Conservation (phyloP, 352 stramenopile genomes). For the Pythium aristosporum region DNA sequence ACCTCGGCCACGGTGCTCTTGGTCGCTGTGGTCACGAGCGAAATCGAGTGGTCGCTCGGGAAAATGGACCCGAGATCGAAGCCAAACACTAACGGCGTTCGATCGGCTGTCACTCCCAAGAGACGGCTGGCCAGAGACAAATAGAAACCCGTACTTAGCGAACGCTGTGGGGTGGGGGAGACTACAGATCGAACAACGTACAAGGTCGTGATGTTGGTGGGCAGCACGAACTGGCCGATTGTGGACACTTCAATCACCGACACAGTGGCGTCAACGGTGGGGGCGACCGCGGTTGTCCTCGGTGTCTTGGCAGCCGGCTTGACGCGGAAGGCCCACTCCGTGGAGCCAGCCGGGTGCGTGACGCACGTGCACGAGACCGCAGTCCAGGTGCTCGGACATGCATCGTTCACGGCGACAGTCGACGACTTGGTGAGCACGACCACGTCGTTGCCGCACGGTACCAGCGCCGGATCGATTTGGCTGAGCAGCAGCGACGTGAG, state of each 20-base stretch:
- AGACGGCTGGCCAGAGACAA: too few species aligned
- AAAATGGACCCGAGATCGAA: neutral
- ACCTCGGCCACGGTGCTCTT: neutral
- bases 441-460: neutral
- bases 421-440: neutral
- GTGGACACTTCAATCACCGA: neutral
- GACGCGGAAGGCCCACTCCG: neutral
- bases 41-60: neutral
- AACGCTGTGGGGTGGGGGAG: too few species aligned
- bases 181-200: too few species aligned
- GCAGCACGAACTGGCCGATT: slow-evolving; percentile 5
- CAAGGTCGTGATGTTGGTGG: neutral
- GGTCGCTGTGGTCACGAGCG: neutral
- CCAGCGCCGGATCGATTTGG: neutral
- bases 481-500: neutral
- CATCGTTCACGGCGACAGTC: neutral
- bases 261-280: neutral
- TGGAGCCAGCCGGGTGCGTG: neutral
- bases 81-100: neutral
- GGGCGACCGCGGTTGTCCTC: neutral
- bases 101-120: neutral
- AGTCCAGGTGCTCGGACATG: neutral
- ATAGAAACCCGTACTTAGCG: too few species aligned
- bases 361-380: slow-evolving; percentile 2
- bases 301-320: neutral